Evolutionary conservation across 163 green algal species (phyloP), one percentile per base, ranked within the genome.

Genomic region (Chlamydomonas reinhardtii): DNA sequence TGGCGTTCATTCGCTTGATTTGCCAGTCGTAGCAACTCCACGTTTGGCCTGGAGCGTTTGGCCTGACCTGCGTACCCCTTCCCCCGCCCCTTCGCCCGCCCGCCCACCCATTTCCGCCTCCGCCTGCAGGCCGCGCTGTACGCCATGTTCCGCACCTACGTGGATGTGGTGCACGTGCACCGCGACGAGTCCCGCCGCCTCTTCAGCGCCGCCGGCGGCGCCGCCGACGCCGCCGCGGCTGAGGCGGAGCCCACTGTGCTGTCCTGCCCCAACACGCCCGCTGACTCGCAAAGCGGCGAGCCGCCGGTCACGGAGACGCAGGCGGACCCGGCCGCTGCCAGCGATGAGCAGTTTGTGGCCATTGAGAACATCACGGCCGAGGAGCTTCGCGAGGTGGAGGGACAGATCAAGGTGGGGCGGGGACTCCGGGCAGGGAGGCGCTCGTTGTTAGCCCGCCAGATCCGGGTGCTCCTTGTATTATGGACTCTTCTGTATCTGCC

Each of bases 131-230:
- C 95, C 61, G 93, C 87, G 0, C 64, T 94, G 48, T 95, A 96
- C 86, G 92, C 94, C 11, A 89, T 99, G 22, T 99, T 98, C 95
- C 98, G 98, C 89, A 99, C 97, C 16, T 98, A 98, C 93, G 86
- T 99, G 22, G 97, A 99, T 80, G 92, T 98, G 32, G 93, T 99
- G 71, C 97, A 99, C 92, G 92, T 99, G 22, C 79, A 87, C 66
- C 94, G 95, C 29, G 91, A 96, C 62, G 90, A 96, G 88, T 92
- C 90, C 77, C 78, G 89, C 25, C 89, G 86, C 29, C 80, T 93
- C 56, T 93, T 95, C 82, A 85, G 69, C 4, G 16, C 86, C 39
- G 82, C 87, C 2, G 34, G 25, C 39, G 68, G 2, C 43, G 27
- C 43, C 54, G 15, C 11, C 34, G 11, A 14, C 22, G 22, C 31